Evolutionary conservation across 192 early-diverging fungal genomes (phyloP), one percentile per base, ranked within the genome.

Genomic region (Mortierella hygrophila): DNA sequence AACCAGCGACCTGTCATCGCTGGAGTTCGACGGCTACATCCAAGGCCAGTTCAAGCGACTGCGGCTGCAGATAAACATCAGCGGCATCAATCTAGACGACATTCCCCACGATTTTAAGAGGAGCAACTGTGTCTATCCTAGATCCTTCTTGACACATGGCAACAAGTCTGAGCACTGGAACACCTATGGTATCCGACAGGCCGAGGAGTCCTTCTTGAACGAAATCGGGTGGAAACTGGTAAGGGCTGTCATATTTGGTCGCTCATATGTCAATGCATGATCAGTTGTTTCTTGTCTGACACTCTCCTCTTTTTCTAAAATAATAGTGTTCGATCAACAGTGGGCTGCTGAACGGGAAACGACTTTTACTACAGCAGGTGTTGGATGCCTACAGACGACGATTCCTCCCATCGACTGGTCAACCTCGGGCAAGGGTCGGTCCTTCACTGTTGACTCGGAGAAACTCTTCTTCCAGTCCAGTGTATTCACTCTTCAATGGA

Each of bases 171-270:
- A 80, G 38, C 72, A 74, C 44, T 68, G 90, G 82, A 85, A 85
- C 46, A 52, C 80, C 69, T 38, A 82, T 80, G 78, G 87, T 89
- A 65, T 82, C 79, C 26, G 93, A 90, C 85, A 87, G 73, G 71
- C 72, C 46, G 69, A 92, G 83, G 79, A 95, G 90, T 82, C 70
- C 0, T 86, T 78, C 70, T 37, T 86, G 68, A 86, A 86, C 16
- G 92, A 93, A 52, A 74, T 94, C 68, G 94, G 90, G 11, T 95
- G 94, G 94, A 92, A 93, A 81, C 78, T 95, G 72, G 91, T 90
- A 90, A 78, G 88, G n/a, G 0, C n/a, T 9, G 26, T 11, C 16
- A 18, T 26, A 32, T 18, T 20, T 44, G 57, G 4, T 20, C 6
- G 18, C 44, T 18, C 9, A 60, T 29, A 72, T 6, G 60, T 49